A percentile compares a stretch with the other conserved stretches of the same genome.
Evolutionary conservation across 768 basidiomycete genomes (phyloP).

Genomic region (Tubosaeta sp.): DNA sequence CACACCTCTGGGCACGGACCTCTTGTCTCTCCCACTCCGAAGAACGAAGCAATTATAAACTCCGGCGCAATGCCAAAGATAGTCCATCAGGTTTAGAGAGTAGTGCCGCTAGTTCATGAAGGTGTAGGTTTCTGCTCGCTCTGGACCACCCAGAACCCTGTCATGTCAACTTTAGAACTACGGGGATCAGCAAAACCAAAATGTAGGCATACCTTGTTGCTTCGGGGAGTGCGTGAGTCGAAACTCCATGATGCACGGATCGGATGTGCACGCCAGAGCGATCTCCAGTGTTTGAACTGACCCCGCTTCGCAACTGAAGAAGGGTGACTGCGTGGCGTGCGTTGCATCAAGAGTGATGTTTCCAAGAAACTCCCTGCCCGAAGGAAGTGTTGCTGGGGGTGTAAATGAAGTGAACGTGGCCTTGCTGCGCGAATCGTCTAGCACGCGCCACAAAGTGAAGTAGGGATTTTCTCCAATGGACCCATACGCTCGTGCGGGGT

Average conservation of each 20-base stretch:
- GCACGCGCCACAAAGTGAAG: constrained; percentile 16
- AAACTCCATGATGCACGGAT: constrained; percentile 23
- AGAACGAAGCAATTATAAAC: background rate
- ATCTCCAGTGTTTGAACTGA: constrained; percentile 21
- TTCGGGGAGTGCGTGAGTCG: constrained; percentile 12
- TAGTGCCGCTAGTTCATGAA: background rate
- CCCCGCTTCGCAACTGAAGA: constrained; percentile 11
- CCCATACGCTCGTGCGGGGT: constrained; percentile 13
- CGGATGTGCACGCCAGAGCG: constrained; percentile 17
- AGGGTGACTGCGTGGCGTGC: constrained; percentile 6
- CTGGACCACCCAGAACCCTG: constrained; percentile 19
- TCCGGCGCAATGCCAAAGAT: background rate
- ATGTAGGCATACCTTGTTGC: constrained; percentile 14
- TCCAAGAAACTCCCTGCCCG: constrained; percentile 12
- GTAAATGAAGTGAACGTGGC: constrained; percentile 5
- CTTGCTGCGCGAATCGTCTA: constrained; percentile 6
- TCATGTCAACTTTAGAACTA: background rate
- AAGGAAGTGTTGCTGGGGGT: constrained; percentile 10
- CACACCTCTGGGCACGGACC: background rate
- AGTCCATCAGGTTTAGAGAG: background rate
- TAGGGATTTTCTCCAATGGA: constrained; percentile 12
- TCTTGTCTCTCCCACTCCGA: background rate
- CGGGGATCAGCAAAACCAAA: background rate
- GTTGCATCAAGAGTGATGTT: constrained; percentile 14
- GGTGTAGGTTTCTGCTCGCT: constrained; percentile 9